Evolutionary conservation across 768 basidiomycete genomes (phyloP), one percentile per base, ranked within the genome.

Genomic region (Scleroderma citrinum): DNA sequence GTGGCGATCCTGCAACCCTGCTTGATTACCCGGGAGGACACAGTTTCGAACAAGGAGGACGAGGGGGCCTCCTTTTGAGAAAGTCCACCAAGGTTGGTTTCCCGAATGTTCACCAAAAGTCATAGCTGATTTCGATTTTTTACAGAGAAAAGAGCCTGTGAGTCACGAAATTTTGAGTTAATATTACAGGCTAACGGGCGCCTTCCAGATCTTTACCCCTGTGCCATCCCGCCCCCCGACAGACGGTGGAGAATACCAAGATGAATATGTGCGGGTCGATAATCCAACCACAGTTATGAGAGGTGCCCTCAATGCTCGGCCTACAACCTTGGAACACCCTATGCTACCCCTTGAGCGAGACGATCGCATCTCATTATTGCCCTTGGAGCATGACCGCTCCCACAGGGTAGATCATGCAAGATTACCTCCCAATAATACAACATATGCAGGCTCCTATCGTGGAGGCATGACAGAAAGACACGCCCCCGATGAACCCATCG

Each of bases 121-220:
- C 26, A 26, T 29, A 38, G n/a, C 44, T 62, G 48, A 66, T 56
- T 32, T 21, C 31, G 37, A 35, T 36, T n/a, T 13, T 11, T 26
- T n/a, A n/a, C 49, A 66, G 65, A 59, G 67, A 49, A 61, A 57
- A 37, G 62, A 68, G 29, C 65, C 67, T 21, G 65, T 66, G 46
- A 63, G 65, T 26, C 51, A 24, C 40, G 44, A 34, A 21, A 8
- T 21, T 34, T 38, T 37, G 12, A 40, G 40, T 46, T 20, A 13
- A 24, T 12, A 23, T 16, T 14, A 29, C 48, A 53, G 48, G 36
- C 52, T 54, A 46, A 59, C 42, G 40, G 34, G 23, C 19, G n/a
- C 19, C 17, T 32, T 23, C 41, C 31, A 66, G 65, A 14, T 68
- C 43, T 66, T 66, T 47, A 66, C 65, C 20, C 65, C 65, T 20